Base-by-base conservation (phyloP, 495 filamentous ascomycete species). In the Penicillium mononematosum region DNA sequence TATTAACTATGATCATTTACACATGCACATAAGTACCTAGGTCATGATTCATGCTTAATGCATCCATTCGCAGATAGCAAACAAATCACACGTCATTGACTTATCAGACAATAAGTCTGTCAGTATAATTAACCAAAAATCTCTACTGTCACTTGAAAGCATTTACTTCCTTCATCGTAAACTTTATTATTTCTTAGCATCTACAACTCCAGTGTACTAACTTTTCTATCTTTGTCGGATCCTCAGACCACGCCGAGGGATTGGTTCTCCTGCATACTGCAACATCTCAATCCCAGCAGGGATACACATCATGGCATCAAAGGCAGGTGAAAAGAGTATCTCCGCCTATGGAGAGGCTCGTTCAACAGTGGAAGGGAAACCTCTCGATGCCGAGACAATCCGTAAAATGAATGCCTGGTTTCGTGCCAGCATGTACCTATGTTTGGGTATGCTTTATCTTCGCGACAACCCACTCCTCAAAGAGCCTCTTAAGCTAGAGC, bases 381-480 rank as follows among this genome's bases (percentile, higher is more conserved):
- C 84, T 9, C 78, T 90, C 14, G 77, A 75, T 42, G 60, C 79
- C 22, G 85, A 88, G 22, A 85, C 89, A 50, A 59, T 89, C 50
- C 77, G 81, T 49, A 83, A 88, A 72, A 83, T 81, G 65, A 83
- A 81, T 53, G 78, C 81, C 48, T 90, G 84, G 70, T 89, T 88
- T 76, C 78, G 82, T 39, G 87, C 87, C 45, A 86, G 83, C 63
- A 62, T 89, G 65, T 90, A 89, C 61, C 81, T 90, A 7, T 85
- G 83, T 59, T 71, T 90, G 34, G 87, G 87, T 55, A 89, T 89
- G 86, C 85, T 90, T 56, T 89, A 88, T 58, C 81, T 90, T 12
- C 80, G 78, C 50, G 76, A 85, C 16, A 90, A 89, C 58, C 81
- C 84, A 6, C 78, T 90, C 4, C 79, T 89, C 19, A 77, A 74